Evolutionary conservation across 768 basidiomycete genomes (phyloP).

Genomic region (Mrakia hoshinonis): DNA sequence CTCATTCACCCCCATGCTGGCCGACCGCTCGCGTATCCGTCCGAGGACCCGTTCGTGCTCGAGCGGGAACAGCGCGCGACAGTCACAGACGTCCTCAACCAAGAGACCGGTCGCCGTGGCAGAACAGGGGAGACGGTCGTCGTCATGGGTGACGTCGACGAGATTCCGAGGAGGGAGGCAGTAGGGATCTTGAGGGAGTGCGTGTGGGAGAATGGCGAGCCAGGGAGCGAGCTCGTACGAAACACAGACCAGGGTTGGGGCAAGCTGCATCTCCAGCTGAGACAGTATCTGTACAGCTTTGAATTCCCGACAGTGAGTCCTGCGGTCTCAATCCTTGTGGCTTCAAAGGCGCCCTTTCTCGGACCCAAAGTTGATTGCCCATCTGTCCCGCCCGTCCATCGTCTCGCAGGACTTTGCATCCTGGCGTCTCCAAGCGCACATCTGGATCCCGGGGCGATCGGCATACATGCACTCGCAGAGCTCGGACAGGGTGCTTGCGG

Average conservation of each 20-base stretch:
- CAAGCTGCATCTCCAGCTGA: slow-evolving; percentile 55
- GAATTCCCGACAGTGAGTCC: slow-evolving; percentile 52
- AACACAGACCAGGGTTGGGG: slow-evolving; percentile 7
- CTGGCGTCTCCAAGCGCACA: slow-evolving; percentile 53
- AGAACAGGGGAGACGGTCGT: slow-evolving; percentile 42
- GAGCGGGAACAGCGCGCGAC: slow-evolving; percentile 48
- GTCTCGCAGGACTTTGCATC: slow-evolving; percentile 12
- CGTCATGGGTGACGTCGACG: slow-evolving; percentile 55
- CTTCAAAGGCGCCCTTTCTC: background rate
- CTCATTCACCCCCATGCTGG: slow-evolving; percentile 46
- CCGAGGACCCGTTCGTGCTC: slow-evolving; percentile 49
- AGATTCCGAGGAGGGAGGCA: slow-evolving; percentile 52
- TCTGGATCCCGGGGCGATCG: slow-evolving; percentile 43
- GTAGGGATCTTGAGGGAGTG: slow-evolving; percentile 49
- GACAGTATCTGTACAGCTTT: slow-evolving; percentile 55
- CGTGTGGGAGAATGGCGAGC: slow-evolving; percentile 35
- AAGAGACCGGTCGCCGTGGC: slow-evolving; percentile 36
- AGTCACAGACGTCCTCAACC: slow-evolving; percentile 41
- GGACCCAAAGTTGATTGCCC: background rate
- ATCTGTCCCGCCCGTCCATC: background rate
- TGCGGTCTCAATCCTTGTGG: slow-evolving; percentile 37
- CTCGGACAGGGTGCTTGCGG: slow-evolving; percentile 49
- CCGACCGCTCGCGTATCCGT: slow-evolving; percentile 2
- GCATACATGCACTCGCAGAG: slow-evolving; percentile 50
- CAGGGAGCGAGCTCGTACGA: background rate